Conservation (phyloP, 2,329 filamentous ascomycete species). For the Chalaropsis thielavioides region DNA sequence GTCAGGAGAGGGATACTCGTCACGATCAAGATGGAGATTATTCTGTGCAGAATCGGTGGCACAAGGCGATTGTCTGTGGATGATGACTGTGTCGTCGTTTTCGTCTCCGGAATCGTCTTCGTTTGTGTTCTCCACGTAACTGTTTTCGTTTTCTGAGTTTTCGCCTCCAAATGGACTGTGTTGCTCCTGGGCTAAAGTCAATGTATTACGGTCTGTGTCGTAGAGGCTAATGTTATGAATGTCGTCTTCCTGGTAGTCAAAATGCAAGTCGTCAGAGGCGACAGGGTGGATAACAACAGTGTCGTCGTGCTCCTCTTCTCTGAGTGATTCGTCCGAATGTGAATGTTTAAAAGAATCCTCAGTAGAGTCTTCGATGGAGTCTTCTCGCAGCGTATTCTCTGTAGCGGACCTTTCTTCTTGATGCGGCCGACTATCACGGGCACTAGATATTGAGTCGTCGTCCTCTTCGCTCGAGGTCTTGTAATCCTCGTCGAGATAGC, state of each 20-base stretch:
- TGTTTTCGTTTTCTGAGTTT: slow-evolving; percentile 1
- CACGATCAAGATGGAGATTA: background rate
- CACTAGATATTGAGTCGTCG: background rate
- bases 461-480: background rate
- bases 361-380: background rate
- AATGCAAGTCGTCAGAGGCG: background rate
- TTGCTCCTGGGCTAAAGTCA: background rate
- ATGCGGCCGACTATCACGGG: background rate
- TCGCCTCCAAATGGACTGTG: background rate
- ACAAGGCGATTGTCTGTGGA: background rate
- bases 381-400: background rate
- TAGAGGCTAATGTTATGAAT: too few species aligned
- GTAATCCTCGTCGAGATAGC: background rate
- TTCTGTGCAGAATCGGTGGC: background rate
- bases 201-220: background rate
- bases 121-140: background rate
- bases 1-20: background rate
- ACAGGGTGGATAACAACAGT: background rate
- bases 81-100: background rate
- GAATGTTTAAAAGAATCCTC: background rate
- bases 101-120: slow-evolving; percentile 1
- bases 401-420: background rate
- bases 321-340: background rate
- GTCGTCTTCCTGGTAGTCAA: background rate
- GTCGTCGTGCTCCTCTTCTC: slow-evolving; percentile 2